Evolutionary conservation across 495 filamentous ascomycete species (phyloP).

Genomic region (Annulohypoxylon moriforme): DNA sequence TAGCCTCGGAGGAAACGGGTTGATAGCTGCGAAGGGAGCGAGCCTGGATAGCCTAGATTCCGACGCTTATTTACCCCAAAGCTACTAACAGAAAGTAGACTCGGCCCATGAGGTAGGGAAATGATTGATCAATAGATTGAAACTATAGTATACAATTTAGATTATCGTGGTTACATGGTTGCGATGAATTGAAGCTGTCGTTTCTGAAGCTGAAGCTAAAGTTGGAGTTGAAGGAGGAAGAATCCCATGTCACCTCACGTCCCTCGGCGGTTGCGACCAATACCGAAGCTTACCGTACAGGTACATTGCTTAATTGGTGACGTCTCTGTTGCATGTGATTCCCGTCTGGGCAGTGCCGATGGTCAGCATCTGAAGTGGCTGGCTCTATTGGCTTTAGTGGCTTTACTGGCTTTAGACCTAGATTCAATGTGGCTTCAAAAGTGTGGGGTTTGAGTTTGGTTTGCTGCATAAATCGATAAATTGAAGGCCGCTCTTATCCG

Average conservation of each 20-base stretch:
- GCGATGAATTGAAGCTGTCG: background rate
- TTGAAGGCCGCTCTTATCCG: slow-evolving; percentile 31
- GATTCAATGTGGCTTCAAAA: background rate
- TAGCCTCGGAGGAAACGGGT: slow-evolving; percentile 1
- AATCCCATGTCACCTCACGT: slow-evolving; percentile 13
- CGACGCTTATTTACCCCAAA: slow-evolving; percentile 26
- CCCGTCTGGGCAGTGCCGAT: background rate
- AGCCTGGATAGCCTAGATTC: slow-evolving; percentile 6
- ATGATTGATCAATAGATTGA: slow-evolving; percentile 8
- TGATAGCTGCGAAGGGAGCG: background rate
- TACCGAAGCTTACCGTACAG: slow-evolving; percentile 12
- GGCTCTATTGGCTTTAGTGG: slow-evolving; percentile 2
- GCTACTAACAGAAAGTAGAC: background rate
- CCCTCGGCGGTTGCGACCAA: slow-evolving; percentile 48
- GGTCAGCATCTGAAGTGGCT: slow-evolving; percentile 26
- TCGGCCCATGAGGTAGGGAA: slow-evolving; percentile 14
- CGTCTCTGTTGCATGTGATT: slow-evolving; percentile 50
- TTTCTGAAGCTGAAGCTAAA: background rate
- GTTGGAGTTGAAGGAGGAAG: slow-evolving; percentile 6
- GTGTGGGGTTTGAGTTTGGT: slow-evolving; percentile 24
- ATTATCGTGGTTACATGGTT: slow-evolving; percentile 43
- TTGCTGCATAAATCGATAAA: slow-evolving; percentile 34
- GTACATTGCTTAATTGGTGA: slow-evolving; percentile 40
- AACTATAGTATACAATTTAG: slow-evolving; percentile 30
- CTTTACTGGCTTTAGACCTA: background rate